A percentile compares a stretch with the other conserved stretches of the same genome.
These are phyloP conservation scores for Lentinula detonsa DNA, from an alignment of 768 basidiomycete species.

Conservation along the genomic window DNA sequence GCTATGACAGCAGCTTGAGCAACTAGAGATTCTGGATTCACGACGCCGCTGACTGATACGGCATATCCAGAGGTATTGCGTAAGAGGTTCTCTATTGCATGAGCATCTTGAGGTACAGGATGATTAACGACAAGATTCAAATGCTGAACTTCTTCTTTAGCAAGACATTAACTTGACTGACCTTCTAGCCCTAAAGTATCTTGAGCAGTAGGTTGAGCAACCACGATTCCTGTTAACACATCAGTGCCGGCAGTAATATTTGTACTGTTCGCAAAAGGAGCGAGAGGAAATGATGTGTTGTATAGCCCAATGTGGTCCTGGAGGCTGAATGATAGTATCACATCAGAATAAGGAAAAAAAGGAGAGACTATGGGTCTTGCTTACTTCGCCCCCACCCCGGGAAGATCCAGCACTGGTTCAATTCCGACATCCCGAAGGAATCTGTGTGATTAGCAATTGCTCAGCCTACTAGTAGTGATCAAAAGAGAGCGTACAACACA, in stretches of 20 bases:
- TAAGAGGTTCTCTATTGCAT: neutral
- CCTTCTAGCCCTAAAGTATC: constrained; percentile 10
- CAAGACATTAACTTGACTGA: neutral
- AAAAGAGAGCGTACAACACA: neutral
- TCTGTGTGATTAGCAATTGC: neutral
- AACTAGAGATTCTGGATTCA: constrained; percentile 4
- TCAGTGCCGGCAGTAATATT: neutral
- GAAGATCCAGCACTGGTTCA: constrained; percentile 12
- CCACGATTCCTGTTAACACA: constrained; percentile 7
- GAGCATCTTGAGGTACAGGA: neutral
- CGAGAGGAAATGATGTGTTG: constrained; percentile 10
- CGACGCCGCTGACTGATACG: constrained; percentile 10
- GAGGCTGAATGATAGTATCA: constrained; percentile 6
- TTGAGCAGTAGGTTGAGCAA: constrained; percentile 9
- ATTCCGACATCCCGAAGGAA: constrained; percentile 10
- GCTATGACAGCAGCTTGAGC: constrained; percentile 8
- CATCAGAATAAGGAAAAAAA: neutral
- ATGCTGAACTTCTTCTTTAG: neutral
- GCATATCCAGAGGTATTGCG: constrained; percentile 6
- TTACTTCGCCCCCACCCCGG: constrained; percentile 15
- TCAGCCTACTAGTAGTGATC: neutral
- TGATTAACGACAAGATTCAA: neutral
- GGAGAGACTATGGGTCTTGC: neutral
- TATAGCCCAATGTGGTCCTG: constrained; percentile 11
- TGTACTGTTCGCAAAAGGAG: constrained; percentile 10